Evolutionary conservation across 257 asterid species (phyloP).

Genomic region (Solanum megistacrolobum): DNA sequence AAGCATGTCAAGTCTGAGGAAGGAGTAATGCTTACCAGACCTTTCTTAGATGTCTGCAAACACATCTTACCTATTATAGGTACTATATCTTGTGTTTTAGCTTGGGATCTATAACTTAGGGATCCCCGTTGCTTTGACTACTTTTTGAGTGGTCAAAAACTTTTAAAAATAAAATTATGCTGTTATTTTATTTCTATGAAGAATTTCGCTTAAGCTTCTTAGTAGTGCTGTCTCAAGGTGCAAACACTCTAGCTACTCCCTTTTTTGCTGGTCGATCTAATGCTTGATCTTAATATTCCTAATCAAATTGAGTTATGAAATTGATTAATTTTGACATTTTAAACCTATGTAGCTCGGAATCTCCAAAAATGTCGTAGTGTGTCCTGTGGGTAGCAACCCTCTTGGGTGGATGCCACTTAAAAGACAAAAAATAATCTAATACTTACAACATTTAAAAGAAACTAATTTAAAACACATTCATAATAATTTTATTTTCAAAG

Average conservation of each 20-base stretch:
- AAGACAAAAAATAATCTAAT: neutral
- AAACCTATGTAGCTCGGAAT: neutral
- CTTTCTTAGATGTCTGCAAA: conserved; percentile 91
- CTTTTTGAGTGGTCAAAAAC: neutral
- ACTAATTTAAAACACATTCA: neutral
- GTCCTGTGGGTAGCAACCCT: neutral
- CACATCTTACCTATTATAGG: conserved; percentile 81
- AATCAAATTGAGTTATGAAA: neutral
- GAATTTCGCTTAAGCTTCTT: neutral
- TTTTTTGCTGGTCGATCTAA: neutral
- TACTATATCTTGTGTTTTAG: conserved; percentile 15
- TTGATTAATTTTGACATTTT: neutral
- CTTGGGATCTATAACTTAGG: neutral
- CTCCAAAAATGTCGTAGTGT: neutral
- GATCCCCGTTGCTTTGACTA: neutral
- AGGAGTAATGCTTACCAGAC: conserved; percentile 78
- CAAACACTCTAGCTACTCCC: neutral
- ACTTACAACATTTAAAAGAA: neutral
- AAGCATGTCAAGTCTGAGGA: conserved; percentile 74
- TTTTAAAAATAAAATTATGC: neutral
- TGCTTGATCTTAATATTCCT: neutral
- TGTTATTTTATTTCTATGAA: neutral
- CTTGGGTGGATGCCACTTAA: neutral
- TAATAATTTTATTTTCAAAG: neutral
- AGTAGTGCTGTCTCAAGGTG: neutral